These are phyloP conservation scores for Curvularia hawaiiensis DNA, from an alignment of 2,329 filamentous ascomycete species.

Conservation along the genomic window DNA sequence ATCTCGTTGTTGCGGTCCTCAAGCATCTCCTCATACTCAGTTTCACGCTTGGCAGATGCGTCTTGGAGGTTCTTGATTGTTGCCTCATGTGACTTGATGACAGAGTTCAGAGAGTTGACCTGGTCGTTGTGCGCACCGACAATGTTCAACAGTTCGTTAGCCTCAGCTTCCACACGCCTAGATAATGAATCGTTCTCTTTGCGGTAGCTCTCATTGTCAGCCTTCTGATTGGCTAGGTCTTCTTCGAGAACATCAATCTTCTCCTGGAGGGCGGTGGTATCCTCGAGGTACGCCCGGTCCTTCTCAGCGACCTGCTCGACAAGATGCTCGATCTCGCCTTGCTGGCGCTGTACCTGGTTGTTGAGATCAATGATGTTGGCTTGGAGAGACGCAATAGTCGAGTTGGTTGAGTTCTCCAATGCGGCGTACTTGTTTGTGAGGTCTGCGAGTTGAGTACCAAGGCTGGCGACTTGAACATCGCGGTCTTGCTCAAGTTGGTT, in stretches of 20 bases:
- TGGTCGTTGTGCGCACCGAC: constrained; percentile 34
- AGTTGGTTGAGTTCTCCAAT: constrained; percentile 39
- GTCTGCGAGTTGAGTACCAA: constrained; percentile 44
- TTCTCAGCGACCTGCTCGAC: constrained; percentile 32
- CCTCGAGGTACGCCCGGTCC: constrained; percentile 33
- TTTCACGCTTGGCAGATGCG: constrained; percentile 26
- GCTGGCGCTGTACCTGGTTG: constrained; percentile 46
- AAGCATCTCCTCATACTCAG: constrained; percentile 34
- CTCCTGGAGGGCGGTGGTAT: constrained; percentile 32
- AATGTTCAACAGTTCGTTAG: constrained; percentile 39
- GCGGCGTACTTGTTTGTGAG: constrained; percentile 38
- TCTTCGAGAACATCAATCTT: constrained; percentile 30
- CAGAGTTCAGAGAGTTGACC: constrained; percentile 43
- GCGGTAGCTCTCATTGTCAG: constrained; percentile 33
- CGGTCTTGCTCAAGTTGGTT: constrained; percentile 40
- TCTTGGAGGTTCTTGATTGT: constrained; percentile 45
- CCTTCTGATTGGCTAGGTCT: constrained; percentile 24
- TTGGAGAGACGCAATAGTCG: constrained; percentile 38
- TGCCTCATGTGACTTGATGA: constrained; percentile 46
- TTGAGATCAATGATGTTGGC: constrained; percentile 50
- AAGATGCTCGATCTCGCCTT: constrained; percentile 47
- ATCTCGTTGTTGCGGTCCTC: constrained; percentile 38
- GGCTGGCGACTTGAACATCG: constrained; percentile 41
- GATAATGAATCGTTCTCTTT: constrained; percentile 38
- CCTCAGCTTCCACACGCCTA: constrained; percentile 36